Evolutionary conservation across 495 filamentous ascomycete species (phyloP).

Genomic region (Xylaria flabelliformis): DNA sequence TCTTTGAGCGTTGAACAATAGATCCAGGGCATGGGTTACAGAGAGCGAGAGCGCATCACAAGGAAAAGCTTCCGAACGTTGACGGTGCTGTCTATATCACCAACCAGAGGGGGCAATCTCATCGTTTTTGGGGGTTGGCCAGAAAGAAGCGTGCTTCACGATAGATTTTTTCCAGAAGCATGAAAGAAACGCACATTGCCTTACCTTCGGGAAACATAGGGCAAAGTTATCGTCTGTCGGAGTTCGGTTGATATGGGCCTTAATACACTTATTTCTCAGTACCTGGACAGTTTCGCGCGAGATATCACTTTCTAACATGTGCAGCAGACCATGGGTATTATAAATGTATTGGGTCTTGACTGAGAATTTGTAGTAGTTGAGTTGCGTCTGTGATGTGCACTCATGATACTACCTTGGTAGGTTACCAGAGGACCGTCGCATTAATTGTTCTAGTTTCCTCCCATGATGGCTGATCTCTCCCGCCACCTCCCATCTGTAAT

Average conservation of each 20-base stretch:
- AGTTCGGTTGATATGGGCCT: conserved; percentile 45
- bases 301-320: conserved; percentile 14
- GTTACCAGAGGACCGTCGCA: conserved; percentile 57
- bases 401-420: neutral
- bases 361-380: neutral
- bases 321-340: neutral
- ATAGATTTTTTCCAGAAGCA: conserved; percentile 36
- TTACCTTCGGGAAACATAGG: conserved; percentile 23
- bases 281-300: conserved; percentile 6
- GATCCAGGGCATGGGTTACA: conserved; percentile 38
- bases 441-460: conserved; percentile 47
- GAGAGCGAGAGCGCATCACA: conserved; percentile 27
- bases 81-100: conserved; percentile 30
- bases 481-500: conserved; percentile 29
- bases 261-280: conserved; percentile 40
- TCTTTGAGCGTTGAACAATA: conserved; percentile 27
- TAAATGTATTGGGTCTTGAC: neutral
- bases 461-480: conserved; percentile 29
- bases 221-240: conserved; percentile 41
- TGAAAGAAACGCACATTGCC: conserved; percentile 25
- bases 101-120: conserved; percentile 25
- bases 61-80: conserved; percentile 23
- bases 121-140: conserved; percentile 26
- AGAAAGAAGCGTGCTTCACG: conserved; percentile 34
- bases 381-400: neutral